Base-by-base conservation (phyloP, 192 early-diverging fungal species). In the Podila minutissima region DNA sequence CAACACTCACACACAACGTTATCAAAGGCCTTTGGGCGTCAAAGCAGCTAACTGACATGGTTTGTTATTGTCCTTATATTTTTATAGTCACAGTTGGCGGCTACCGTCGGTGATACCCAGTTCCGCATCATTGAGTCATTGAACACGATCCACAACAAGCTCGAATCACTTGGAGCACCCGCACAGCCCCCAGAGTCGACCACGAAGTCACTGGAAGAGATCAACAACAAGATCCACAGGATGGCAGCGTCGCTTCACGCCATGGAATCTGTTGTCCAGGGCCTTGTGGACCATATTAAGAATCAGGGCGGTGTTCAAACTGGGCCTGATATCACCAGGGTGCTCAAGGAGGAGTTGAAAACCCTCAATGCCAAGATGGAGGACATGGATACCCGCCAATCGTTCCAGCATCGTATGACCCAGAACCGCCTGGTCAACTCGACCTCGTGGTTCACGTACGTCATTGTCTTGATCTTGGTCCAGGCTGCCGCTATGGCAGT, bases 71-170 rank as follows among this genome's bases (percentile, higher is more conserved):
- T 20, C n/a, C 11, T 5, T 22, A 6, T 22, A 53, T 53, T 7
- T 22, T 22, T 20, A 4, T 41, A 81, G 77, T 35, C 63, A 0
- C 66, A 81, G 28, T 17, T 81, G 29, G 70, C 77, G 11, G 63
- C 62, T 59, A 68, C n/a, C 1, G 76, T 81, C 0, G 51, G 33
- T 5, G 71, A 81, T 19, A 73, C 77, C 0, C 77, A 81, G 15
- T 69, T 41, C 71, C 61, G 71, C 0, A 81, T 81, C 49, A 81
- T 81, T 11, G 77, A 81, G 20, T 81, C 77, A 15, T 58, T 81
- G 24, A 81, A 81, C 57, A 73, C 35, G 10, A 72, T 81, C 66
- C 77, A 81, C 71, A 81, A 65, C 77, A 81, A 81, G 33, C 63
- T 81, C 5, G 77, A 81, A 26, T 32, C 61, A 2, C 59, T 81